phyloP scores from a whole-genome alignment of 306 rosid genomes.

The Coriaria nepalensis region DNA sequence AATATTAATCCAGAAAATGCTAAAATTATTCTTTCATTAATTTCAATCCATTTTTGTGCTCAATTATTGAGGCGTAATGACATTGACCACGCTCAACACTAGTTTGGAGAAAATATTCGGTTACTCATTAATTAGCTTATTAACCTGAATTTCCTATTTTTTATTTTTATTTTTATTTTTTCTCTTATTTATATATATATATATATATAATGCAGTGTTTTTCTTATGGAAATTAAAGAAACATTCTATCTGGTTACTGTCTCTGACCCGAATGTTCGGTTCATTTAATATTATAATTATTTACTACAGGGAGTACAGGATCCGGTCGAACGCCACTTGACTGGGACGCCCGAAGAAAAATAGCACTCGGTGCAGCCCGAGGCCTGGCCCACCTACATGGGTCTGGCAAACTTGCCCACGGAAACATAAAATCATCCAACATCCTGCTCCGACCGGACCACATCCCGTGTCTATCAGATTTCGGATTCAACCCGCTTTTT shows the following conservation, averaged over 20 bases:
- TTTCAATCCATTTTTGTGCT: too few relatives aligned
- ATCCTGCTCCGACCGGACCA: slow-evolving; percentile 60
- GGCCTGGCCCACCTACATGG: slow-evolving; percentile 72
- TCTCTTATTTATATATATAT: background rate
- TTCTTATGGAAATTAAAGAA: too few relatives aligned
- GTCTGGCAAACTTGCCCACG: slow-evolving; percentile 72
- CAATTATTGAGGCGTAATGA: too few relatives aligned
- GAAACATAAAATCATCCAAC: slow-evolving; percentile 87
- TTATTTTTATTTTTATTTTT: background rate
- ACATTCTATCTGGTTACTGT: too few relatives aligned
- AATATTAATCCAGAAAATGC: background rate
- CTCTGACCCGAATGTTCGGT: slow-evolving; percentile 1
- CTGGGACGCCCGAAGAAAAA: slow-evolving; percentile 74
- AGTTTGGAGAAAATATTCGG: too few relatives aligned
- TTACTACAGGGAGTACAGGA: slow-evolving; percentile 68
- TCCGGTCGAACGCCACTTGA: slow-evolving; percentile 86
- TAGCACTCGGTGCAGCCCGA: slow-evolving; percentile 55
- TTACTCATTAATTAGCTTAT: too few relatives aligned
- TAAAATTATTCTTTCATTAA: background rate
- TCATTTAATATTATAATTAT: too few relatives aligned
- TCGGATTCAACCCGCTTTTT: slow-evolving; percentile 55
- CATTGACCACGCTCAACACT: too few relatives aligned
- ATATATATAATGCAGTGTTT: background rate
- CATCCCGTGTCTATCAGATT: slow-evolving; percentile 59
- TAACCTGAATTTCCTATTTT: background rate